Conservation (phyloP, 768 basidiomycete genomes). For the Lyophyllum shimeji region DNA sequence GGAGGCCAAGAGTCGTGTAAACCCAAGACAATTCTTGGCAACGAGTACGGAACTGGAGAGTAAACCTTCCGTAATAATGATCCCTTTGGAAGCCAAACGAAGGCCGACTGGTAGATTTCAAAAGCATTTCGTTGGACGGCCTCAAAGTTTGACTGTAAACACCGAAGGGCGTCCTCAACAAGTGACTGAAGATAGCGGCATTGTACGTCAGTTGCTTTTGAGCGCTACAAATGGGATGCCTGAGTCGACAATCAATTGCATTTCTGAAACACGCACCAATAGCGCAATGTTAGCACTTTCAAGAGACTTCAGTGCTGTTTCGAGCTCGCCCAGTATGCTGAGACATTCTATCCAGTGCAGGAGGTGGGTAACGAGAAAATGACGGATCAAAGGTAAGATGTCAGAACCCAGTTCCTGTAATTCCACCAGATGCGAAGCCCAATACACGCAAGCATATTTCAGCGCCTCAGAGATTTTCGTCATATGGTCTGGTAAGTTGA, state of each 20-base stretch:
- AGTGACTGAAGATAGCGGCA: background rate
- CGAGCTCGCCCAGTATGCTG: background rate
- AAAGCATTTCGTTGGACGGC: background rate
- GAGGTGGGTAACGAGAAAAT: background rate
- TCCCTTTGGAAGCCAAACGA: background rate
- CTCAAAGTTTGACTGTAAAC: slow-evolving; percentile 14
- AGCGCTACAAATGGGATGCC: background rate
- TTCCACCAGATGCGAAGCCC: slow-evolving; percentile 16
- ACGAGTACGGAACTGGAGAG: background rate
- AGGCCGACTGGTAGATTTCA: background rate
- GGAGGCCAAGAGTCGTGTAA: background rate
- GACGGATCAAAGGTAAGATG: background rate
- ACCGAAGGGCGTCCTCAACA: slow-evolving; percentile 10
- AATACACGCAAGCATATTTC: slow-evolving; percentile 16
- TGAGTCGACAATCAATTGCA: background rate
- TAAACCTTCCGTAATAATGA: background rate
- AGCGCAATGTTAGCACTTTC: background rate
- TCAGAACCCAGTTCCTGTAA: background rate
- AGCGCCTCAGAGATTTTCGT: slow-evolving; percentile 11
- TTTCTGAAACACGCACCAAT: background rate
- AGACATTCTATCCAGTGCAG: slow-evolving; percentile 19
- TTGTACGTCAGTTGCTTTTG: background rate
- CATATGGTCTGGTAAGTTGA: background rate
- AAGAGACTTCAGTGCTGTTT: background rate
- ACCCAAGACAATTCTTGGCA: background rate